phyloP scores from a whole-genome alignment of 1,284 basidiomycete genomes.

The Naganishia albida region DNA sequence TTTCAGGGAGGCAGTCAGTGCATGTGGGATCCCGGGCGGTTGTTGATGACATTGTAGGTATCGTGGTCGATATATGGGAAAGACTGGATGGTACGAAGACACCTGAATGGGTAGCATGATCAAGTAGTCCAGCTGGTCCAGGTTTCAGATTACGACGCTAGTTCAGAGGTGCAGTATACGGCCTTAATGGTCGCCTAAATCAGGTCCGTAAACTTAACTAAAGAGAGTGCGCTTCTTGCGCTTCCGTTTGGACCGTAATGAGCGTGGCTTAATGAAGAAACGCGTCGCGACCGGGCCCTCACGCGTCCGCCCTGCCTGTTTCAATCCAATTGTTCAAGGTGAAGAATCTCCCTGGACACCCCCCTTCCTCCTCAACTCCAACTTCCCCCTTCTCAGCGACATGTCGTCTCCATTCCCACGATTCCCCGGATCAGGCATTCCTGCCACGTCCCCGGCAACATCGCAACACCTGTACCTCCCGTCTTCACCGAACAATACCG shows the following conservation, averaged over 20 bases:
- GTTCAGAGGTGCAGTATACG: neutral
- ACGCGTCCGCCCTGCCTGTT: constrained; percentile 2
- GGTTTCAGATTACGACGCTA: neutral
- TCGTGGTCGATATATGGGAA: neutral
- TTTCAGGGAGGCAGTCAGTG: constrained; percentile 15
- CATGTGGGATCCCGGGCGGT: neutral
- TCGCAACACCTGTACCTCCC: constrained; percentile 16
- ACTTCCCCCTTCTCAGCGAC: neutral
- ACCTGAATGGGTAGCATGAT: neutral
- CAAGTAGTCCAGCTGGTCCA: neutral
- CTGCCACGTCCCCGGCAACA: constrained; percentile 25
- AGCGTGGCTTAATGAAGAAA: constrained; percentile 15
- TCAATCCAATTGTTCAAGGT: neutral
- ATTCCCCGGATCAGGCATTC: constrained; percentile 20
- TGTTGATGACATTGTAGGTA: neutral
- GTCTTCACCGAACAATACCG: constrained; percentile 1
- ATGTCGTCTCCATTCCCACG: constrained; percentile 32
- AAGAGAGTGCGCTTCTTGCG: neutral
- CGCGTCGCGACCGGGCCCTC: constrained; percentile 4
- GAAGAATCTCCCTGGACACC: constrained; percentile 17
- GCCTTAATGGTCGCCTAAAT: neutral
- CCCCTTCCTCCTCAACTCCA: neutral
- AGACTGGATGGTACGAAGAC: neutral
- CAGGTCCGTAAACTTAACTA: neutral
- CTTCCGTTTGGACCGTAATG: no score